Base-by-base conservation (phyloP, 1,284 basidiomycete species). In the Heliocybe sulcata region DNA sequence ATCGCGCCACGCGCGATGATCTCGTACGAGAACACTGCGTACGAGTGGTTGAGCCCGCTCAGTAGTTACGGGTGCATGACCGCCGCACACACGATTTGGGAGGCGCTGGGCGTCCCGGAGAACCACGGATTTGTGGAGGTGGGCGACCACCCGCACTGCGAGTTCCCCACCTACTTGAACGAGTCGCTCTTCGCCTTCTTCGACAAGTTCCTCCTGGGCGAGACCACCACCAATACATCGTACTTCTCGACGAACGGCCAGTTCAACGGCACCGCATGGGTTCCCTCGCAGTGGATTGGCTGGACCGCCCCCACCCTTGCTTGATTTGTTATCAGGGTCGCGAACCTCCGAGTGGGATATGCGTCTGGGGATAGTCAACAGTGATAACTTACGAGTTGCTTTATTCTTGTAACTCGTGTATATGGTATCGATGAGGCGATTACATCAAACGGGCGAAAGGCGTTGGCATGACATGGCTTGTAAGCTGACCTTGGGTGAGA, bases 1-100 rank as follows among this genome's bases (percentile, higher is more conserved):
- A 69, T 81, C 56, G 79, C 79, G n/a, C 80, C 80, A 16, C 73
- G 79, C 45, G 72, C 68, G 11, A 60, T 81, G 51, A 66, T 80
- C 58, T 65, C 75, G 55, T 76, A 77, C 60, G 79, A 80, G 64
- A 79, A 81, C 65, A 75, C 76, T 25, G 71, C 74, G 54, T 72
- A 71, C 55, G 74, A 74, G 50, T 81, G 79, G 79, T 70, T 80
- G 22, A 76, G 77, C 45, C 74, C 75, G 29, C 64, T 72, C 57
- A 72, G 70, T 53, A 69, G 69, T 16, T 81, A 64, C 61, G 79
- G 78, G 11, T 78, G 76, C 61, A 72, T 76, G 71, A 74, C 68
- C 57, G 75, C 78, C 1, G 77, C 73, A 33, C 72, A 73, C 59
- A 73, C 72, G 52, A 66, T 79, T 16, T 82, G 66, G 63, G 63